phyloP scores from a whole-genome alignment of 129 eudicot genomes.

The Logfia minima region DNA sequence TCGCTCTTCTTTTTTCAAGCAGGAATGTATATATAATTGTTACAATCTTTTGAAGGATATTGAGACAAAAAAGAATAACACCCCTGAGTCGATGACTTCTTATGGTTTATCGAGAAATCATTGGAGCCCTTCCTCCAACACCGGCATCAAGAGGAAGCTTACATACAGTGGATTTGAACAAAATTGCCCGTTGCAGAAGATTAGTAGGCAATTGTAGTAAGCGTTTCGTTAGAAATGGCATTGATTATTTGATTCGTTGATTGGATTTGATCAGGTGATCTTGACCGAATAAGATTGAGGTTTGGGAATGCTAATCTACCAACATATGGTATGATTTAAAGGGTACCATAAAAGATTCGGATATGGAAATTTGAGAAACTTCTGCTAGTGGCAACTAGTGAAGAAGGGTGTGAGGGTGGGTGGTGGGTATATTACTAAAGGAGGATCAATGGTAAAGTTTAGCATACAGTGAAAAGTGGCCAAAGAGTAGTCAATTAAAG shows the following conservation, averaged over 20 bases:
- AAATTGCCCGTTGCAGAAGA: constrained; percentile 40
- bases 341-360: constrained; percentile 31
- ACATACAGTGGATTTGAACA: constrained; percentile 43
- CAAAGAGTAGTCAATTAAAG: constrained; percentile 29
- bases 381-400: constrained; percentile 46
- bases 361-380: constrained; percentile 28
- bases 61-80: constrained; percentile 37
- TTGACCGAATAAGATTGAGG: constrained; percentile 27
- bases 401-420: constrained; percentile 31
- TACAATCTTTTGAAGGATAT: constrained; percentile 54
- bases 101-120: constrained; percentile 19
- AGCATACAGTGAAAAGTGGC: constrained; percentile 40
- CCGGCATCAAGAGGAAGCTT: constrained; percentile 56
- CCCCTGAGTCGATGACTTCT: constrained; percentile 38
- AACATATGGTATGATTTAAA: constrained; percentile 48
- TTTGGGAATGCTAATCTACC: constrained; percentile 36
- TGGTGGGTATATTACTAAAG: constrained; percentile 14
- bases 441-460: constrained; percentile 32
- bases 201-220: constrained; percentile 30
- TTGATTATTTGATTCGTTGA: constrained; percentile 28
- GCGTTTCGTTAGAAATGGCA: constrained; percentile 26
- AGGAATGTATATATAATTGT: constrained; percentile 53
- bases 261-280: constrained; percentile 37
- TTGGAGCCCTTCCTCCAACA: constrained; percentile 38
- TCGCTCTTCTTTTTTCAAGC: constrained; percentile 25